A percentile compares a stretch with the other conserved stretches of the same genome.
phyloP scores from a whole-genome alignment of 1,284 basidiomycete species.

The Apiotrichum siamense region DNA sequence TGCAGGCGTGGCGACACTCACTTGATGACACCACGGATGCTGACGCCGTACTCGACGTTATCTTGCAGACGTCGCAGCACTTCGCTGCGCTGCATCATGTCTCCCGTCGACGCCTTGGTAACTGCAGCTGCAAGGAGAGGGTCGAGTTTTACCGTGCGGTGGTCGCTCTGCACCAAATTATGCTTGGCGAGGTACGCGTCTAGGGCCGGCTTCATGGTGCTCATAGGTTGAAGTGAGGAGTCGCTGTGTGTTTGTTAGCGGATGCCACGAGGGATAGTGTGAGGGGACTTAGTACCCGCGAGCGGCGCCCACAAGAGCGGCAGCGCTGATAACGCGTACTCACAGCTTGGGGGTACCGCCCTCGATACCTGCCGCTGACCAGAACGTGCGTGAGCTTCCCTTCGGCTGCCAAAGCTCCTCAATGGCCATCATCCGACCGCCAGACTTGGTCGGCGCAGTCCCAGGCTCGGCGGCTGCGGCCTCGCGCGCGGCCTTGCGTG shows the following conservation, averaged over 20 bases:
- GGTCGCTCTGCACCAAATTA: constrained; percentile 63
- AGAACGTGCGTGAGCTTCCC: constrained; percentile 55
- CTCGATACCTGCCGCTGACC: constrained; percentile 55
- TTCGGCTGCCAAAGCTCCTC: constrained; percentile 71
- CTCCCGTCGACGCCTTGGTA: constrained; percentile 38
- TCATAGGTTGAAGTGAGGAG: constrained; percentile 17
- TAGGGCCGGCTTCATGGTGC: constrained; percentile 52
- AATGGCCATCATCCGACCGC: constrained; percentile 45
- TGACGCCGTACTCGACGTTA: constrained; percentile 33
- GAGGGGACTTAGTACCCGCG: no score
- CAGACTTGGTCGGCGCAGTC: constrained; percentile 18
- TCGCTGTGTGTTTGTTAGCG: constrained; percentile 26
- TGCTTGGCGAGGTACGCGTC: constrained; percentile 59
- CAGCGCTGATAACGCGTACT: no score
- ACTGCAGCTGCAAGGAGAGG: constrained; percentile 54
- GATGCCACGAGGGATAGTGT: no score
- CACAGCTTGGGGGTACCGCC: constrained; percentile 53
- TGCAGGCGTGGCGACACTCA: constrained; percentile 11
- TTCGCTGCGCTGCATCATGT: constrained; percentile 68
- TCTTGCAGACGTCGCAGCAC: constrained; percentile 47
- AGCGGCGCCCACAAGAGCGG: no score
- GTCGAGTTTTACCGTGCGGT: constrained; percentile 65
- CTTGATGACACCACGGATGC: constrained; percentile 37
- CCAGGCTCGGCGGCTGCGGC: constrained; percentile 49
- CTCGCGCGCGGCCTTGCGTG: constrained; percentile 42